Evolutionary conservation across 75 land plant genomes (phyloP), one percentile per base, ranked within the genome.

Genomic region (Cunninghamia lanceolata): DNA sequence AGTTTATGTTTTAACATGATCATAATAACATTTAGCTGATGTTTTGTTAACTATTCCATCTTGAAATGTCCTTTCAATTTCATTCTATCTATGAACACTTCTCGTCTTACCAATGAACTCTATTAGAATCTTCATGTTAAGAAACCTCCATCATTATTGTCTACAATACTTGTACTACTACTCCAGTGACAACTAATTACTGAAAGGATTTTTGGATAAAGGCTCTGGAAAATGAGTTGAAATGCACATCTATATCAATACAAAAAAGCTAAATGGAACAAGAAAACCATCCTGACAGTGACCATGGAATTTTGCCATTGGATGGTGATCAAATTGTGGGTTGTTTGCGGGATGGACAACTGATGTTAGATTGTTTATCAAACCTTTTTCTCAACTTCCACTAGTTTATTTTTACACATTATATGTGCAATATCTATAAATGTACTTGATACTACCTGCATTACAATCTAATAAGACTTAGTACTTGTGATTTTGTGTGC

Each of bases 401-500:
- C 30, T 25, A 5, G 25, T 63, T 63, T 63, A 63, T 5, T 63
- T 63, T 9, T 21, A 63, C 68, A 28, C 68, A 63, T 63, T 63
- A 25, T 28, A 63, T 19, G 25, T 59, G 13, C 36, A 71, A 63
- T 32, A 73, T 73, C 15, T 73, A 73, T 71, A 71, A 34, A 13
- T 63, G 7, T 6, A 21, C 7, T 63, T 28, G 21, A 63, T 73
- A 13, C 34, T 73, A 28, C n/a, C 68, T 63, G 68, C 68, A 63
- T 25, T 63, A 28, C 68, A 63, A 21, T 56, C 63, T 56, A 17
- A 5, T 19, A 28, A 28, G 30, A 5, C n/a, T 21, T 63, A 19
- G 75, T 66, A 36, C 25, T 84, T 40, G 80, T 16, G 53, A 53
- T 40, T 9, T 34, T 42, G n/a, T 4, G 70, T 91, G 76, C 39